Evolutionary conservation across 1,284 basidiomycete species (phyloP).

Genomic region (Melampsora occidentalis): DNA sequence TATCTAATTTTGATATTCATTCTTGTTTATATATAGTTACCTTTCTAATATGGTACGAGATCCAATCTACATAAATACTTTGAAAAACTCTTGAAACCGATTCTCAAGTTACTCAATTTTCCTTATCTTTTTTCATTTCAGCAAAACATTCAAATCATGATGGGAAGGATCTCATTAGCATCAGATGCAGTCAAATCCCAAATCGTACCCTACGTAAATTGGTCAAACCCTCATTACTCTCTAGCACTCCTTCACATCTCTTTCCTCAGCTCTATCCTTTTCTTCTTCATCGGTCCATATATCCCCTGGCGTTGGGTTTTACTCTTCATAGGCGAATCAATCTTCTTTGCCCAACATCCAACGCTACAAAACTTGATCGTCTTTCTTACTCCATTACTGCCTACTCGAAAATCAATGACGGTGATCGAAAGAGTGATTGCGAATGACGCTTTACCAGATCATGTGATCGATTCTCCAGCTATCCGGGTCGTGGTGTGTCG

Average conservation of each 20-base stretch:
- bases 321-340: conserved; percentile 51
- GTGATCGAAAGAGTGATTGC: background rate
- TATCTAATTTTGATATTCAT: background rate
- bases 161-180: conserved; percentile 24
- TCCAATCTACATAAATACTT: background rate
- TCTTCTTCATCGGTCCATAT: conserved; percentile 51
- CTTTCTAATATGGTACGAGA: conserved; percentile 27
- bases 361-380: conserved; percentile 47
- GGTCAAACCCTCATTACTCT: conserved; percentile 52
- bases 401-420: background rate
- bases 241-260: conserved; percentile 51
- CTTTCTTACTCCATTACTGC: background rate
- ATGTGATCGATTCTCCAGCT: background rate
- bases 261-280: conserved; percentile 49
- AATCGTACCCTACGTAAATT: conserved; percentile 52
- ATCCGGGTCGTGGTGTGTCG: background rate
- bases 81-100: background rate
- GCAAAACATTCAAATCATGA: conserved; percentile 44
- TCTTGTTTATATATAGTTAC: conserved; percentile 15
- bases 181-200: conserved; percentile 51
- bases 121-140: background rate
- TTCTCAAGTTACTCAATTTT: background rate
- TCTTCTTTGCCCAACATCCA: conserved; percentile 51
- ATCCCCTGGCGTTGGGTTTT: conserved; percentile 50
- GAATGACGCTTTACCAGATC: conserved; percentile 2